Evolutionary conservation across 805 yeast species (phyloP).

Genomic region (Starmera amethionina): DNA sequence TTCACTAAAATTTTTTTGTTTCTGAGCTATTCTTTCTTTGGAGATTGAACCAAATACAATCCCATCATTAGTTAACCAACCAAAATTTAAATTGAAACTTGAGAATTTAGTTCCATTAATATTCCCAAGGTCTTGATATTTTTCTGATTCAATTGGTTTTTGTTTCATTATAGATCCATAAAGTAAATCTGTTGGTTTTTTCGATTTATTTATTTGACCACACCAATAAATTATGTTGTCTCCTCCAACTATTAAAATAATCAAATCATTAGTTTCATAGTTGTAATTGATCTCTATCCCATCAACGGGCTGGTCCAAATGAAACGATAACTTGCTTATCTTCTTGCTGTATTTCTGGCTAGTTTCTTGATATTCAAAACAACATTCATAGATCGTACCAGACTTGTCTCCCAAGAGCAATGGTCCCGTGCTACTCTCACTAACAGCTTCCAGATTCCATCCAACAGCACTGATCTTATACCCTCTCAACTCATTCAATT

Average conservation of each 20-base stretch:
- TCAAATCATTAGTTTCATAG: conserved; percentile 2
- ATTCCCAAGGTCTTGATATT: conserved; percentile 25
- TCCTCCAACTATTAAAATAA: conserved; percentile 17
- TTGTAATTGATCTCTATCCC: conserved; percentile 15
- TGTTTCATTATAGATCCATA: conserved; percentile 11
- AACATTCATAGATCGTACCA: conserved; percentile 39
- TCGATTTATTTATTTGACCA: conserved; percentile 8
- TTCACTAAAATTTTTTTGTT: conserved; percentile 17
- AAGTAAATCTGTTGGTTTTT: conserved; percentile 13
- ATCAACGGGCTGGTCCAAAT: conserved; percentile 14
- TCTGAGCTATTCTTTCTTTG: conserved; percentile 10
- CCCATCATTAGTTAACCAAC: conserved; percentile 40
- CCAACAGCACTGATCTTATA: conserved; percentile 30
- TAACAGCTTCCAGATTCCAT: conserved; percentile 28
- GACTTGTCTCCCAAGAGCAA: conserved; percentile 38
- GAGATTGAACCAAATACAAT: conserved; percentile 31
- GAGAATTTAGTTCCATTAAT: conserved; percentile 24
- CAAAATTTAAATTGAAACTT: conserved; percentile 21
- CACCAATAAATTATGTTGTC: conserved; percentile 23
- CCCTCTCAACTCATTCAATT: conserved; percentile 37
- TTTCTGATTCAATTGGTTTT: conserved; percentile 26
- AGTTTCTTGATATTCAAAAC: conserved; percentile 26
- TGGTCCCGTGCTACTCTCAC: conserved; percentile 30
- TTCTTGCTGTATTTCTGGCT: conserved; percentile 33
- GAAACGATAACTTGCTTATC: conserved; percentile 29